phyloP scores from a whole-genome alignment of 2,329 filamentous ascomycete species.

The Curvularia sp. region DNA sequence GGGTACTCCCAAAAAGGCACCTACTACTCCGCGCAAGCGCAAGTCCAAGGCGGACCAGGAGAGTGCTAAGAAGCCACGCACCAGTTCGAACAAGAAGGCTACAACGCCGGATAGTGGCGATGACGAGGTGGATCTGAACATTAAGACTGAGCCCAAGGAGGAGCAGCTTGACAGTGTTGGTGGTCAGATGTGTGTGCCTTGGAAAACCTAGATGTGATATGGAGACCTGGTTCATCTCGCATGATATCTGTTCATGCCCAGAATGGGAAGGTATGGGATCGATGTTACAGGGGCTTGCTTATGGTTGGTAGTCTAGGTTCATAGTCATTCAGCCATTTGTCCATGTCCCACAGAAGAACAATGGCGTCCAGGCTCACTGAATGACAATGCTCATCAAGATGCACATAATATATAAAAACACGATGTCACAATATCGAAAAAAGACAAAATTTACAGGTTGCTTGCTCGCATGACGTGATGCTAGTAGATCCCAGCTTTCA shows the following conservation, averaged over 20 bases:
- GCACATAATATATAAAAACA: no score
- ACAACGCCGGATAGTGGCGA: background rate
- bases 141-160: constrained; percentile 12
- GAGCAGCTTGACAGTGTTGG: background rate
- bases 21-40: constrained; percentile 28
- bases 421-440: no score
- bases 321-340: no score
- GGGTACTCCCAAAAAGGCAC: constrained; percentile 9
- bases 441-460: no score
- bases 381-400: background rate
- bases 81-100: constrained; percentile 5
- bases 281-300: no score
- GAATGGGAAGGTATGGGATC: background rate
- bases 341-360: no score
- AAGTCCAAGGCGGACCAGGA: constrained; percentile 21
- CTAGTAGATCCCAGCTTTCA: no score
- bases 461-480: background rate
- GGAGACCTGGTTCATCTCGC: background rate
- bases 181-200: background rate
- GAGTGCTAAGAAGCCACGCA: constrained; percentile 15
- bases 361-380: no score
- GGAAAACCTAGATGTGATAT: background rate
- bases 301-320: no score
- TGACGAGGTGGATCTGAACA: background rate
- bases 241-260: background rate